Percentiles rank a stretch among this genome's conserved stretches.
Conservation (phyloP, 129 eudicot genomes). For the Sambucus nigra region DNA sequence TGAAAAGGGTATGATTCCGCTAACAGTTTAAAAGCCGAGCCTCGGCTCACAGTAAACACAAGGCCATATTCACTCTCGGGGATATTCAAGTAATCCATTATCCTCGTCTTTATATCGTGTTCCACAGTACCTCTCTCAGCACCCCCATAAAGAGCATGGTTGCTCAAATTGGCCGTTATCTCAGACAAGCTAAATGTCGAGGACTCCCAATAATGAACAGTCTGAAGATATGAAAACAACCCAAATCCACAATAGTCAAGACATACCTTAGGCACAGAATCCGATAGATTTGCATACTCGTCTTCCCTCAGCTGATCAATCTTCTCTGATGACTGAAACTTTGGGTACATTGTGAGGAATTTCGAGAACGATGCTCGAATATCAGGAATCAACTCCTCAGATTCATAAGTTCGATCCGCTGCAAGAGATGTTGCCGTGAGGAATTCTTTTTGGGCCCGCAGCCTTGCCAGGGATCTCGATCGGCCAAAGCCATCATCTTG, state of each 20-base stretch:
- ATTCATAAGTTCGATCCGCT: slow-evolving; percentile 29
- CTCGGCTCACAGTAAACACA: slow-evolving; percentile 50
- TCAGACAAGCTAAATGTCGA: slow-evolving; percentile 44
- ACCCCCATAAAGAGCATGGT: slow-evolving; percentile 51
- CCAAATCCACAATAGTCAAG: slow-evolving; percentile 61
- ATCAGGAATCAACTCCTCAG: slow-evolving; percentile 30
- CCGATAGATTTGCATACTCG: slow-evolving; percentile 43
- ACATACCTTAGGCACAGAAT: slow-evolving; percentile 45
- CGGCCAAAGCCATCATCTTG: slow-evolving; percentile 39
- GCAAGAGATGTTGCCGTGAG: slow-evolving; percentile 41
- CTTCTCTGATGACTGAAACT: slow-evolving; percentile 40
- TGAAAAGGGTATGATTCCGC: slow-evolving; percentile 56
- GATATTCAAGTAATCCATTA: slow-evolving; percentile 54
- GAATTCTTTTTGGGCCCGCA: slow-evolving; percentile 48
- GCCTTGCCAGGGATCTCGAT: slow-evolving; percentile 46
- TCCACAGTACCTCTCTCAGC: slow-evolving; percentile 43
- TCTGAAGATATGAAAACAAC: slow-evolving; percentile 48
- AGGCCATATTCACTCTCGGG: slow-evolving; percentile 51
- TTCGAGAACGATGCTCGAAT: slow-evolving; percentile 30
- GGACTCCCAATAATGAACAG: slow-evolving; percentile 44
- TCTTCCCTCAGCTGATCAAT: slow-evolving; percentile 38
- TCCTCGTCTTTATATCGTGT: slow-evolving; percentile 42
- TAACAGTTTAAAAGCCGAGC: slow-evolving; percentile 45
- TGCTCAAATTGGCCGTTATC: slow-evolving; percentile 40
- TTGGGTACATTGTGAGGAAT: slow-evolving; percentile 46